phyloP scores from a whole-genome alignment of 805 yeast species.

The Saccharomycodes ludwigii region DNA sequence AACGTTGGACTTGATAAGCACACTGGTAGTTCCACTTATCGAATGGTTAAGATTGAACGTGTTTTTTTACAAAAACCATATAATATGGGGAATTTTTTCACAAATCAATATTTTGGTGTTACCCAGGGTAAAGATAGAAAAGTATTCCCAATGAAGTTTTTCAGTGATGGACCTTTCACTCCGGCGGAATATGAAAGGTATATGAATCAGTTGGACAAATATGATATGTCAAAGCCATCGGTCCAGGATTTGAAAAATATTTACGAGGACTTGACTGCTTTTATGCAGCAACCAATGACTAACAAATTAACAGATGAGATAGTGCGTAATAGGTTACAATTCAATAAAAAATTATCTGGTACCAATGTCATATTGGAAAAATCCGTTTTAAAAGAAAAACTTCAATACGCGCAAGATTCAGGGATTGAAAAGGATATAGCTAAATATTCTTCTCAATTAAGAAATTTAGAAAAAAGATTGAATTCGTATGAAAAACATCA shows the following conservation, averaged over 20 bases:
- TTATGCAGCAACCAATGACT: constrained; percentile 56
- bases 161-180: constrained; percentile 67
- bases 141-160: constrained; percentile 61
- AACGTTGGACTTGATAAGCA: constrained; percentile 63
- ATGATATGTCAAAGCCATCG: constrained; percentile 40
- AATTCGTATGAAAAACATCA: constrained; percentile 25
- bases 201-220: constrained; percentile 44
- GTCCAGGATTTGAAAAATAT: constrained; percentile 53
- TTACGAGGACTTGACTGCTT: constrained; percentile 43
- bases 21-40: constrained; percentile 53
- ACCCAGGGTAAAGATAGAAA: constrained; percentile 75
- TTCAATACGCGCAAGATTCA: constrained; percentile 61
- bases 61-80: constrained; percentile 43
- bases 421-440: constrained; percentile 32
- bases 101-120: constrained; percentile 52
- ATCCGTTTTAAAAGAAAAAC: constrained; percentile 56
- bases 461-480: constrained; percentile 28
- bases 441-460: constrained; percentile 35
- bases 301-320: constrained; percentile 66
- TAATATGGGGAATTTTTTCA: constrained; percentile 33
- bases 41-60: constrained; percentile 73
- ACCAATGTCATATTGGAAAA: constrained; percentile 69
- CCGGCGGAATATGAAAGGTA: constrained; percentile 66
- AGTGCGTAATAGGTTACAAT: constrained; percentile 57
- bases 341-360: constrained; percentile 45